Conservation (phyloP, 768 basidiomycete species). For the Calocera viscosa region DNA sequence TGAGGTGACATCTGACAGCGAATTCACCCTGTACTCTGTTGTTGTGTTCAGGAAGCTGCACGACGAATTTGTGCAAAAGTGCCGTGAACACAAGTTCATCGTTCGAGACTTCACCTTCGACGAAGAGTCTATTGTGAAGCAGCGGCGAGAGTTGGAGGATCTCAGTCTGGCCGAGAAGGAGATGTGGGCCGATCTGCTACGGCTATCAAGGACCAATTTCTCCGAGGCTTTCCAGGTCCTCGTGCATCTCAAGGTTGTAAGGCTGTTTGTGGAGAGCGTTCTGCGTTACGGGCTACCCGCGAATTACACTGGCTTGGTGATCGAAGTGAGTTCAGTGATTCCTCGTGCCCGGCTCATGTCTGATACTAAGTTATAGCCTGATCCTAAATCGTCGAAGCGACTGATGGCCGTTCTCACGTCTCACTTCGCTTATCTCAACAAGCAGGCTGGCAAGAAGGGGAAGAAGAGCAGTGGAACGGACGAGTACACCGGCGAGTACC, state of each 20-base stretch:
- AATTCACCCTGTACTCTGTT: slow-evolving; percentile 72
- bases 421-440: slow-evolving; percentile 70
- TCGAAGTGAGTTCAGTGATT: slow-evolving; percentile 46
- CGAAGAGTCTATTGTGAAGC: slow-evolving; percentile 65
- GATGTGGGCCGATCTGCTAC: slow-evolving; percentile 89
- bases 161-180: slow-evolving; percentile 85
- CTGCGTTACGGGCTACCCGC: slow-evolving; percentile 91
- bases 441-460: slow-evolving; percentile 42
- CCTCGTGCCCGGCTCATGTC: background rate
- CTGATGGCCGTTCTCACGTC: slow-evolving; percentile 55
- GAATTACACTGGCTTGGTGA: slow-evolving; percentile 64
- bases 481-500: slow-evolving; percentile 83
- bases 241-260: slow-evolving; percentile 83
- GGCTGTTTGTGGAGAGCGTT: slow-evolving; percentile 89
- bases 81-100: slow-evolving; percentile 93
- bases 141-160: slow-evolving; percentile 65
- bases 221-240: slow-evolving; percentile 91
- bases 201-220: slow-evolving; percentile 86
- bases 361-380: slow-evolving; percentile 44
- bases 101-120: slow-evolving; percentile 90
- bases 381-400: slow-evolving; percentile 71
- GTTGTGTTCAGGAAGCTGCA: slow-evolving; percentile 83
- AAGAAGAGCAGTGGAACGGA: slow-evolving; percentile 31
- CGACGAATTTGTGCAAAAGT: slow-evolving; percentile 88
- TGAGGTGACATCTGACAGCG: slow-evolving; percentile 69